Conservation (phyloP, 306 rosid species). For the cucumber (Cucumis sativus) region Cucumber_9930_V3 NC_026658.2:26098001-26098500, state of each 20-base stretch:
- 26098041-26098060: background rate
- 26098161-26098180: background rate
- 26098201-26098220: background rate
- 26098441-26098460: constrained; percentile 37
- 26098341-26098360: constrained; percentile 50
- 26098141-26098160: background rate
- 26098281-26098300: background rate
- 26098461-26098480: constrained; percentile 67
- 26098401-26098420: constrained; percentile 58
- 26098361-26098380: constrained; percentile 38
- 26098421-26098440: constrained; percentile 27
- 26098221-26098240: background rate
- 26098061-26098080: background rate
- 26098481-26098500: constrained; percentile 72
- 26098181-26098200: background rate
- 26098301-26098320: background rate
- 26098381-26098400: constrained; percentile 69
- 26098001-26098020: constrained; percentile 9
- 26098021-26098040: background rate
- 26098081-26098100: background rate
- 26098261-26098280: background rate
- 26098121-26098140: background rate
- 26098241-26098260: background rate
- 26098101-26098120: background rate
- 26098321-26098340: constrained; percentile 4